These are phyloP conservation scores for Lathyrus tuberosus DNA, from an alignment of 306 rosid genomes.

Conservation along the genomic window DNA sequence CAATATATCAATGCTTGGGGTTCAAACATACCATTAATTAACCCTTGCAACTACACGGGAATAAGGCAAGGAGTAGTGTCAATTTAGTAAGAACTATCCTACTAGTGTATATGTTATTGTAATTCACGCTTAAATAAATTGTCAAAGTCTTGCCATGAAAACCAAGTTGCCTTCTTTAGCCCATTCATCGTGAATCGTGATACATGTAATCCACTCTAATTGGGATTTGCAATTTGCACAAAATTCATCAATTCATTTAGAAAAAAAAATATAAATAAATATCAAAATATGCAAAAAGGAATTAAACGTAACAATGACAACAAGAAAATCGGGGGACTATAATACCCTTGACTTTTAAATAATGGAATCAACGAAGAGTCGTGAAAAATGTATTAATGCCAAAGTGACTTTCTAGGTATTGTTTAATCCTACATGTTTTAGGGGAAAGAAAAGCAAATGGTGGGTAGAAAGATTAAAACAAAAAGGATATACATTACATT, in stretches of 20 bases:
- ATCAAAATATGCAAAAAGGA: too few species aligned
- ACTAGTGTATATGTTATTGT: background rate
- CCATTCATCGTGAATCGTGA: conserved; percentile 30
- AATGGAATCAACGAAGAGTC: too few species aligned
- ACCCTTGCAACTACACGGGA: too few species aligned
- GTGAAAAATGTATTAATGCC: background rate
- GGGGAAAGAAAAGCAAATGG: background rate
- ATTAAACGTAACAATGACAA: too few species aligned
- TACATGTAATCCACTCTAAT: background rate
- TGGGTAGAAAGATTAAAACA: background rate
- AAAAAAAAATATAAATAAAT: too few species aligned
- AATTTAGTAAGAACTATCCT: too few species aligned
- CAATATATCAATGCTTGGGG: too few species aligned
- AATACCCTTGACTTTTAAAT: too few species aligned
- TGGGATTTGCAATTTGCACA: conserved; percentile 22
- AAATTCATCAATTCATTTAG: background rate
- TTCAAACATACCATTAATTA: too few species aligned
- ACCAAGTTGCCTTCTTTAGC: conserved; percentile 6
- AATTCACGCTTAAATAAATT: conserved; percentile 29
- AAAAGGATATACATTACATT: background rate
- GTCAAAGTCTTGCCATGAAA: conserved; percentile 27
- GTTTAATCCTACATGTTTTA: background rate
- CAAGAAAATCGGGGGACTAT: too few species aligned
- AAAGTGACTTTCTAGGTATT: background rate
- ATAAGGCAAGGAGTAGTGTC: too few species aligned